A percentile compares a stretch with the other conserved stretches of the same genome.
phyloP scores from a whole-genome alignment of 257 asterid genomes.

The Orobanche coerulescens region DNA sequence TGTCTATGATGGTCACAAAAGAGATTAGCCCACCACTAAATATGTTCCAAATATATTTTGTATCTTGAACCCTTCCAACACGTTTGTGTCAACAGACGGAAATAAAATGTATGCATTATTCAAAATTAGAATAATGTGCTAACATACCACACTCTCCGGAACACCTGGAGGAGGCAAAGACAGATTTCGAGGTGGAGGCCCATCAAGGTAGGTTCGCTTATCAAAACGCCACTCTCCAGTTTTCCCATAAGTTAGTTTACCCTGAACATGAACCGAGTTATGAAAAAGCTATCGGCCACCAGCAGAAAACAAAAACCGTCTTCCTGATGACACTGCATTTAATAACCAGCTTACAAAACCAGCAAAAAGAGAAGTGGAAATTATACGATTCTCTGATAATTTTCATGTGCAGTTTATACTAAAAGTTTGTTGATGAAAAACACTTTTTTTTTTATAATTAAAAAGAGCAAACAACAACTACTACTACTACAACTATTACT shows the following conservation, averaged over 20 bases:
- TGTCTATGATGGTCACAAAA: too few species aligned
- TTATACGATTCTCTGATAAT: too few species aligned
- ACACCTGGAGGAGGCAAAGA: constrained; percentile 57
- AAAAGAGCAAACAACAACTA: background rate
- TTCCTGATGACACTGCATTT: background rate
- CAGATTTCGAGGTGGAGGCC: constrained; percentile 51
- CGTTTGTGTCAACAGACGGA: too few species aligned
- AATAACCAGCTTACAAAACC: background rate
- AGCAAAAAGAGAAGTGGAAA: background rate
- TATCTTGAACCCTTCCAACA: too few species aligned
- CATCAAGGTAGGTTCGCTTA: constrained; percentile 36
- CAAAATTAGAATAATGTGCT: background rate
- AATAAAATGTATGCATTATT: too few species aligned
- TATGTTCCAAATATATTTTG: too few species aligned
- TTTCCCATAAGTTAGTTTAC: constrained; percentile 44
- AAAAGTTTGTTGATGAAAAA: background rate
- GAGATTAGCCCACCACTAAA: too few species aligned
- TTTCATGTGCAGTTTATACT: background rate
- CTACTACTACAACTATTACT: too few species aligned
- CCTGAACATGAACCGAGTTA: constrained; percentile 34
- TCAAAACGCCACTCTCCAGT: constrained; percentile 63
- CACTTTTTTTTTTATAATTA: background rate
- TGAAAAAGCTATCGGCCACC: background rate
- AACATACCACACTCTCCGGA: constrained; percentile 67
- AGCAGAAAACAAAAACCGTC: background rate